Evolutionary conservation across 2,329 filamentous ascomycete genomes (phyloP).

Genomic region (Biscogniauxia marginata): DNA sequence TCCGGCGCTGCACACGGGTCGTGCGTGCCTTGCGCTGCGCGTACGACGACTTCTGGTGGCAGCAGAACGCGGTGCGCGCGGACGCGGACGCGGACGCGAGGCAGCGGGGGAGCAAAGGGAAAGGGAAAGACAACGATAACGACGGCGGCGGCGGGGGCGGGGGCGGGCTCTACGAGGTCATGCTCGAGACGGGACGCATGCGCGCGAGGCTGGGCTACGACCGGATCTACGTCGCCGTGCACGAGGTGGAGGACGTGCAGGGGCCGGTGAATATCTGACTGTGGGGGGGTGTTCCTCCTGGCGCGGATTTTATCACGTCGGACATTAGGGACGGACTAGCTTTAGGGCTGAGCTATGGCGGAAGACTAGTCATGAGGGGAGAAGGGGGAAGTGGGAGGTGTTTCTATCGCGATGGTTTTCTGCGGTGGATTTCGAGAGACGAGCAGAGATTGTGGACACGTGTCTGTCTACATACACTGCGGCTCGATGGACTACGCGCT

Average conservation of each 20-base stretch:
- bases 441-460: no score
- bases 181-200: neutral
- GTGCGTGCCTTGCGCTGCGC: neutral
- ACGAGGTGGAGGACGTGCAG: neutral
- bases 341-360: no score
- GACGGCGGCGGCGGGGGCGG: neutral
- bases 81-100: neutral
- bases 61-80: neutral
- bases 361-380: no score
- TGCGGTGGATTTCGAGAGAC: no score
- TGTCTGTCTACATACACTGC: no score
- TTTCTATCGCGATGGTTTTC: no score
- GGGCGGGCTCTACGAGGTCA: neutral
- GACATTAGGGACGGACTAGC: no score
- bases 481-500: no score
- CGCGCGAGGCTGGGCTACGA: neutral
- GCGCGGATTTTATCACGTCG: no score
- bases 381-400: no score
- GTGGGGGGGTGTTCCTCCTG: no score
- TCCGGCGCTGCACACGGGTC: neutral
- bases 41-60: neutral
- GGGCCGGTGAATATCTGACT: neutral
- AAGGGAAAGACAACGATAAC: neutral
- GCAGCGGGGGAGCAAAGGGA: neutral
- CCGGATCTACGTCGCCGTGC: neutral